phyloP scores from a whole-genome alignment of 331 rosid species.

The Acacia concinna region DNA sequence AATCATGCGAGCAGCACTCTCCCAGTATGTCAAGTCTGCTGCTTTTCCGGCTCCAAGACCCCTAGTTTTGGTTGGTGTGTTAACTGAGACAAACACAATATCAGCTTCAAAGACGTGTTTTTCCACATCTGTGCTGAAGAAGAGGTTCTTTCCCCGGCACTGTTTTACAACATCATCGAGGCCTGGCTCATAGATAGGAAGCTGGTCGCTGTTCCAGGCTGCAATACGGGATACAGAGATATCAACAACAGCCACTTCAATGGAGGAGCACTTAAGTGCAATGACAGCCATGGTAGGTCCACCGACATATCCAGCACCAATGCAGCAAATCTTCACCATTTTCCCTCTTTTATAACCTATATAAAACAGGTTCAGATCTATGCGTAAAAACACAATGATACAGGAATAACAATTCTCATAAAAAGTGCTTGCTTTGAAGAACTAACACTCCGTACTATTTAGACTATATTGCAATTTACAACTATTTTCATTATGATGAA shows the following conservation, averaged over 20 bases:
- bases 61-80: conserved; percentile 69
- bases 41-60: conserved; percentile 86
- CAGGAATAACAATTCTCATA: conserved; percentile 1
- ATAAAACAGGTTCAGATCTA: conserved; percentile 29
- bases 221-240: conserved; percentile 57
- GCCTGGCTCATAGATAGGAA: conserved; percentile 80
- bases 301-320: conserved; percentile 83
- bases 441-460: not conserved
- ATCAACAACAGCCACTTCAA: conserved; percentile 73
- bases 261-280: conserved; percentile 63
- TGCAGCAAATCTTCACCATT: conserved; percentile 83
- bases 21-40: conserved; percentile 80
- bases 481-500: not conserved
- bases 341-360: conserved; percentile 43
- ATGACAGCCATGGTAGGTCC: conserved; percentile 83
- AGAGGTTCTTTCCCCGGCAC: conserved; percentile 70
- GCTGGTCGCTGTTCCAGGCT: conserved; percentile 77
- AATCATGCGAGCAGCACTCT: conserved; percentile 79
- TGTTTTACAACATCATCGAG: conserved; percentile 68
- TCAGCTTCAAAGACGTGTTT: conserved; percentile 68
- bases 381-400: conserved; percentile 26
- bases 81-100: conserved; percentile 75
- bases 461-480: not conserved
- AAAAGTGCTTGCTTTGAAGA: not conserved
- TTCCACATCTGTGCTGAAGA: conserved; percentile 76